A percentile compares a stretch with the other conserved stretches of the same genome.
phyloP scores from a whole-genome alignment of 805 yeast species.

The Priceomyces melissophilus region DNA sequence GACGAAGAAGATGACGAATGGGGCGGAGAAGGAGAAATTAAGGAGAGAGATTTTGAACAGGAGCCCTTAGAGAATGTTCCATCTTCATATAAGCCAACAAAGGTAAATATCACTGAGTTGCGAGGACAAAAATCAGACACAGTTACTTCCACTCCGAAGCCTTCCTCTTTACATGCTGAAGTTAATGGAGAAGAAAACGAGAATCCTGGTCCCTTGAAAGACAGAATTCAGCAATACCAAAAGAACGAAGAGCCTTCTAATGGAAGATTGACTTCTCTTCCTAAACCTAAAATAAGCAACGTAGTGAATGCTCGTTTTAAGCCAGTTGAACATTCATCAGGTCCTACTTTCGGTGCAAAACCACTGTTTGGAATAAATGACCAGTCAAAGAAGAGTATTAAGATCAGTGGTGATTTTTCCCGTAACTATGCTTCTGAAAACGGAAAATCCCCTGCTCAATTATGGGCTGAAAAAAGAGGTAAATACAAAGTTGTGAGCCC shows the following conservation, averaged over 20 bases:
- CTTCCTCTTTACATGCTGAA: constrained; percentile 8
- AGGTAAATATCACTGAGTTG: constrained; percentile 55
- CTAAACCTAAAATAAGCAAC: constrained; percentile 56
- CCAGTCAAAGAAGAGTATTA: constrained; percentile 33
- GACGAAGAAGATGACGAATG: constrained; percentile 56
- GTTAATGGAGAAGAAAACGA: constrained; percentile 10
- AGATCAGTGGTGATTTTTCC: constrained; percentile 56
- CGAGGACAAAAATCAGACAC: constrained; percentile 48
- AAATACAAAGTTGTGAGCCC: constrained; percentile 45
- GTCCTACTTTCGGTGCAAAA: constrained; percentile 32
- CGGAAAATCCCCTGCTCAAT: constrained; percentile 91
- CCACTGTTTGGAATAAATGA: constrained; percentile 24
- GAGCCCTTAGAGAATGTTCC: constrained; percentile 53
- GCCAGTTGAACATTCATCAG: constrained; percentile 24
- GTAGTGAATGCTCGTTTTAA: constrained; percentile 49
- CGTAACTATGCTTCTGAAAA: constrained; percentile 60
- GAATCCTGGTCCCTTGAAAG: constrained; percentile 47
- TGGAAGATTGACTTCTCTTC: constrained; percentile 57
- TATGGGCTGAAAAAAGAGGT: constrained; percentile 92
- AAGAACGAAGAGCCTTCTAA: constrained; percentile 26
- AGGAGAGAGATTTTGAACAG: constrained; percentile 50
- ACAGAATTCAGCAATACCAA: constrained; percentile 43
- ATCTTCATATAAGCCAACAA: constrained; percentile 64
- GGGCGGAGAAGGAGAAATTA: constrained; percentile 63
- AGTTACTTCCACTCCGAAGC: constrained; percentile 40